A percentile compares a stretch with the other conserved stretches of the same genome.
Conservation (phyloP, 306 rosid species). For the Glycine latifolia region DNA sequence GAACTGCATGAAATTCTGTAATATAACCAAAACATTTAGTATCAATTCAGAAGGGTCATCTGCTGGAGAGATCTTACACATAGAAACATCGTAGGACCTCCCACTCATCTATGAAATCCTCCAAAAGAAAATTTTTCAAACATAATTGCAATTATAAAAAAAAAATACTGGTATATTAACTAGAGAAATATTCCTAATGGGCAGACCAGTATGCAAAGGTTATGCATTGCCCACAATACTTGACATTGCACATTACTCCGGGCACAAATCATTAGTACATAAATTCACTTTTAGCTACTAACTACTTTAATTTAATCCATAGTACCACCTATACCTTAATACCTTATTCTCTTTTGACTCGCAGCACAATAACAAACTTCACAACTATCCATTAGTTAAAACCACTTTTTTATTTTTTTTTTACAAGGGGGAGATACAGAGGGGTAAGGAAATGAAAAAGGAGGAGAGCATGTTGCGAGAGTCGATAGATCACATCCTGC, state of each 20-base stretch:
- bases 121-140: neutral
- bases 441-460: neutral
- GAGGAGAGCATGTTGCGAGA: neutral
- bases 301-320: constrained; percentile 12
- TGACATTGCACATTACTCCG: neutral
- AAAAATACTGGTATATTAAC: neutral
- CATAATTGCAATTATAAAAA: neutral
- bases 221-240: neutral
- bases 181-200: neutral
- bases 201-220: neutral
- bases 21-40: constrained; percentile 17
- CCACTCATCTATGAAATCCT: neutral
- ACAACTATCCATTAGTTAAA: neutral
- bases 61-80: neutral
- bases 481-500: no score
- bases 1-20: constrained; percentile 1
- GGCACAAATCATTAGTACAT: constrained; percentile 13
- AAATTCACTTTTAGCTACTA: constrained; percentile 21
- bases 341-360: constrained; percentile 13
- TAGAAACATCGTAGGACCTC: neutral
- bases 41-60: constrained; percentile 20
- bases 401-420: neutral
- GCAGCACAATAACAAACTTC: neutral
- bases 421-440: neutral
- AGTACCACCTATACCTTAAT: neutral